Evolutionary conservation across 345 rosid genomes (phyloP).

Genomic region (Gossypium turneri): DNA sequence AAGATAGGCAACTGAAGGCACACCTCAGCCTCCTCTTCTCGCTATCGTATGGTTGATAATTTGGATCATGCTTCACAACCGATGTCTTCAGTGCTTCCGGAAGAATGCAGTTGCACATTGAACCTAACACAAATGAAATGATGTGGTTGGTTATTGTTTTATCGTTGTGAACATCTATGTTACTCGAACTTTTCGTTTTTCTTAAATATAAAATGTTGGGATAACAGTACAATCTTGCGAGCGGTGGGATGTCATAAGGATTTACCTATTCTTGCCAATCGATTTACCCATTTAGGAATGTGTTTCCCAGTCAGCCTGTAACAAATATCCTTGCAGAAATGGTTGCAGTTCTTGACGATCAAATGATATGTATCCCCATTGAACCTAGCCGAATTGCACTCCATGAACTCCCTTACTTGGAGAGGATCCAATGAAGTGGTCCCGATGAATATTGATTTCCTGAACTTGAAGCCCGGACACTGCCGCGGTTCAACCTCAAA

Average conservation of each 20-base stretch:
- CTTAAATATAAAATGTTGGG: neutral
- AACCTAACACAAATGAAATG: conserved; percentile 43
- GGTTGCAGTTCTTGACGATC: conserved; percentile 91
- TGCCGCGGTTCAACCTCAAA: conserved; percentile 92
- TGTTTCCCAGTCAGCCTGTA: conserved; percentile 65
- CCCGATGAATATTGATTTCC: conserved; percentile 83
- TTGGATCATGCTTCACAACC: conserved; percentile 54
- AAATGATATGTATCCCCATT: conserved; percentile 85
- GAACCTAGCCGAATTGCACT: conserved; percentile 62
- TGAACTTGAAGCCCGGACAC: conserved; percentile 94
- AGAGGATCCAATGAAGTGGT: conserved; percentile 75
- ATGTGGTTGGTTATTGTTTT: neutral
- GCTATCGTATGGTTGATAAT: conserved; percentile 49
- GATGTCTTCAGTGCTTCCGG: conserved; percentile 75
- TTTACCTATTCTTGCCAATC: conserved; percentile 83
- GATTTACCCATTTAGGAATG: conserved; percentile 92
- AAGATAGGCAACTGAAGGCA: conserved; percentile 64
- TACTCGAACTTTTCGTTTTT: too few relatives aligned
- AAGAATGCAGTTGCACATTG: conserved; percentile 84
- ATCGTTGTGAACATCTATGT: too few relatives aligned
- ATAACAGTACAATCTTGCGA: neutral
- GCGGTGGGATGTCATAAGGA: neutral
- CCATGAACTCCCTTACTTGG: conserved; percentile 89
- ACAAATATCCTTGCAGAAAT: conserved; percentile 78
- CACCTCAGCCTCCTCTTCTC: conserved; percentile 66